These are phyloP conservation scores for Diatrype stigma DNA, from an alignment of 2,329 filamentous ascomycete genomes.

Conservation along the genomic window DNA sequence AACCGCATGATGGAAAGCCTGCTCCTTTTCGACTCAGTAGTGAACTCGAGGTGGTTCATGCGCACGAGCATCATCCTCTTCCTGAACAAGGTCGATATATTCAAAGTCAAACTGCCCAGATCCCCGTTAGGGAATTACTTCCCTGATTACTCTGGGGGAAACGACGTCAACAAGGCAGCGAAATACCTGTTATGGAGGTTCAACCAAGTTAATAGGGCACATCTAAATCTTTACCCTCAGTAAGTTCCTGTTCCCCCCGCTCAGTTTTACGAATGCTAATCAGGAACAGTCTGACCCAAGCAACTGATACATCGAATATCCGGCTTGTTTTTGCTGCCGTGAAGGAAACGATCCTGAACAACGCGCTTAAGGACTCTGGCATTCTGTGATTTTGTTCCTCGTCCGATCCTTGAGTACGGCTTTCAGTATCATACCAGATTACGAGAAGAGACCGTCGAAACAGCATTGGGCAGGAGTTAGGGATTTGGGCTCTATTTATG, in stretches of 20 bases:
- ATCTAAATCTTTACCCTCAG: slow-evolving; percentile 97
- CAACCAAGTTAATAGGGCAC: slow-evolving; percentile 95
- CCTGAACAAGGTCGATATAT: slow-evolving; percentile 97
- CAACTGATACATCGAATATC: slow-evolving; percentile 97
- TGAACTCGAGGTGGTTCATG: slow-evolving; percentile 99
- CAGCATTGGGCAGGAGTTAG: slow-evolving; percentile 19
- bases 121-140: slow-evolving; percentile 95
- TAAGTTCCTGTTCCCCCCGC: slow-evolving; percentile 45
- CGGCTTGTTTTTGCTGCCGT: slow-evolving; percentile 96
- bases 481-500: neutral
- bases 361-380: slow-evolving; percentile 95
- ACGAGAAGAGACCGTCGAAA: slow-evolving; percentile 11
- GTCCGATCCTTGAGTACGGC: slow-evolving; percentile 5
- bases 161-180: slow-evolving; percentile 95
- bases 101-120: slow-evolving; percentile 87
- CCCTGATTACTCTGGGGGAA: slow-evolving; percentile 94
- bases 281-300: slow-evolving; percentile 78
- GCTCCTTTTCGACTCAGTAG: slow-evolving; percentile 93
- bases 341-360: slow-evolving; percentile 98
- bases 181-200: slow-evolving; percentile 98
- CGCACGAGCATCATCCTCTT: slow-evolving; percentile 97
- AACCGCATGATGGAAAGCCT: slow-evolving; percentile 99
- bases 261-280: slow-evolving; percentile 16
- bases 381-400: slow-evolving; percentile 62
- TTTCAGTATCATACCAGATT: slow-evolving; percentile 11